Percentiles rank a stretch among this genome's conserved stretches.
These are phyloP conservation scores for Calonectria henricotiae DNA, from an alignment of 2,329 filamentous ascomycete species.

Conservation along the genomic window DNA sequence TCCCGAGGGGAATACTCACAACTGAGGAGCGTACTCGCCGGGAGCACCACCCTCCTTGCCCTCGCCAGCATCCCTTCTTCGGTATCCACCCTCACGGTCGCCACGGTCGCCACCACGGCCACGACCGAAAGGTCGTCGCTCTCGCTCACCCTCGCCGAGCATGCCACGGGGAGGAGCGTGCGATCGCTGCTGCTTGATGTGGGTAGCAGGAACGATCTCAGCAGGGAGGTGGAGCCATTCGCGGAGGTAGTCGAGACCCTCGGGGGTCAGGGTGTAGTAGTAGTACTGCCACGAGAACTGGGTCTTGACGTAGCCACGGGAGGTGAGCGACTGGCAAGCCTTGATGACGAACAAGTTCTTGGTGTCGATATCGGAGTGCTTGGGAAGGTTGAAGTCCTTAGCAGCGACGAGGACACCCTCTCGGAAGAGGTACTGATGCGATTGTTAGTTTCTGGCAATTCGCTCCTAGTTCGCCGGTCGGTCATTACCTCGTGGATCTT, in stretches of 20 bases:
- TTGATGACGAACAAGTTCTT: conserved; percentile 99
- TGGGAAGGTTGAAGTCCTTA: conserved; percentile 99
- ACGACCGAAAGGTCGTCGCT: conserved; percentile 88
- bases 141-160: conserved; percentile 89
- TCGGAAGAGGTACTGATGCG: conserved; percentile 90
- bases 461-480: conserved; percentile 37
- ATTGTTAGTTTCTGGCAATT: conserved; percentile 52
- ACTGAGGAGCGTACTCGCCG: conserved; percentile 92
- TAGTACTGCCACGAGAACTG: conserved; percentile 99
- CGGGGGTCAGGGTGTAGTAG: conserved; percentile 99
- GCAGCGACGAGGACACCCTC: conserved; percentile 95
- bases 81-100: conserved; percentile 91
- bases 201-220: conserved; percentile 99
- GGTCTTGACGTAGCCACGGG: conserved; percentile 99
- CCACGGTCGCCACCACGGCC: conserved; percentile 83
- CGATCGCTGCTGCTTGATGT: conserved; percentile 99
- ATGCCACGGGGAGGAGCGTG: conserved; percentile 98
- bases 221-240: conserved; percentile 99
- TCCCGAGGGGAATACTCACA: conserved; percentile 70
- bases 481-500: conserved; percentile 89
- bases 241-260: conserved; percentile 99
- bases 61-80: conserved; percentile 89
- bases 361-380: conserved; percentile 98
- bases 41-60: conserved; percentile 94
- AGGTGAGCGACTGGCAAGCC: conserved; percentile 98